Evolutionary conservation across 257 asterid genomes (phyloP), one percentile per base, ranked within the genome.

Genomic region (Avicennia marina): DNA sequence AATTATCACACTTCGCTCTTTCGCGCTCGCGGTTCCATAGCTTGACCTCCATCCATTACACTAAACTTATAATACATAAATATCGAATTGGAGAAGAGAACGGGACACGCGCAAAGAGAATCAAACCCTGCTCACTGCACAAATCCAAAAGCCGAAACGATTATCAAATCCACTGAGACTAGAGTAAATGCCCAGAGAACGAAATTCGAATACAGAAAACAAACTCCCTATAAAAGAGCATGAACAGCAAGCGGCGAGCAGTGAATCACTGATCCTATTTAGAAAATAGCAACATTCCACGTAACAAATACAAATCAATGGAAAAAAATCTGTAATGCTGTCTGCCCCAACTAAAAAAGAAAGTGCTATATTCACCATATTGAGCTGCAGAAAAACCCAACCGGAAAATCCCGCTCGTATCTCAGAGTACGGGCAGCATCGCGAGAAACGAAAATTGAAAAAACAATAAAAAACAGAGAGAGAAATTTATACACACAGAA

Each of bases 11-110:
- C 95, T 86, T 76, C 75, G 83, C 97, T 62, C 97, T 77, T 73
- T 83, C 97, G 39, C 95, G 95, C 86, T 89, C 86, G 80, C 86
- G 94, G 47, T 83, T 83, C 97, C 97, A 89, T 54, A 89, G 84
- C 78, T 89, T 89, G 58, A 86, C 97, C 80, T 89, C 95, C 95
- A 89, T 89, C 21, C 58, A 33, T 29, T 33, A 44, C 25, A 51
- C 13, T 31, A 32, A 2, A 32, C 50, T n/a, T 49, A 32, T 47
- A 12, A 22, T 31, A 53, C 46, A 24, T 42, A 32, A 34, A 24
- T 17, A 56, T 47, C 12, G 55, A 54, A 63, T 70, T 83, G 95
- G 97, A 86, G 97, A 89, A 89, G 97, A 71, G 85, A 40, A 78
- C 60, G 84, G 97, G 95, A 77, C 95, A 89, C 94, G 95, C 94